Base-by-base conservation (phyloP, 257 asterid species). In the Capsicum chinense region DNA sequence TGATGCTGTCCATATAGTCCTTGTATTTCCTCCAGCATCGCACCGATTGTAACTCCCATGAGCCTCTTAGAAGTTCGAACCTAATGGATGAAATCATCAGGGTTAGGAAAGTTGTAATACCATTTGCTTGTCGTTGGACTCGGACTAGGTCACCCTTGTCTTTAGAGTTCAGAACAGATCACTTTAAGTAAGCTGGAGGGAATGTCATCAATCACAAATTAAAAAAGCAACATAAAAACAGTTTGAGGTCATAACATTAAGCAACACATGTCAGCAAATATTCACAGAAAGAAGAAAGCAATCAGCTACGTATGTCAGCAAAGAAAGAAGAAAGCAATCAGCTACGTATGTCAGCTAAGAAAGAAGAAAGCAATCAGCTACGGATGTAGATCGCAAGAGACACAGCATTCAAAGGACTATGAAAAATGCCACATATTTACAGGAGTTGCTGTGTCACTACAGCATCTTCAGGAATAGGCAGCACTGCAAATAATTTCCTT, bases 21-120 rank as follows among this genome's bases (percentile, higher is more conserved):
- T 88, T 96, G 98, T 91, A 96, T 96, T 94, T 93, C 99, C 91
- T 91, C 98, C 50, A 97, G 93, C 89, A 97, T 97, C 79, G 89
- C 97, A 87, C 98, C 99, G 82, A 97, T 92, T 79, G 98, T 97
- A 70, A 92, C 92, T 85, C 97, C 98, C 98, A 97, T 93, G 71
- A 92, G 90, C 79, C 95, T 91, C 87, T 91, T 95, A 85, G 98
- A 93, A 83, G 98, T 97, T 90, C 98, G 92, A 86, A 97, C 98
- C 98, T 96, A 66, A 80, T 52, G 63, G 81, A 54, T 76, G 48
- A 52, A 48, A 52, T 76, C 81, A 76, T 52, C 21, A 76, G 13
- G 26, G 48, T 52, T 76, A 76, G 81, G 62, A n/a, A 76, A 52
- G 59, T 48, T 21, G 57, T 73, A 73, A 73, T 73, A 73, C 44